Conservation (phyloP, 208 protist genomes). For the Crithidia acanthocephali region DNA sequence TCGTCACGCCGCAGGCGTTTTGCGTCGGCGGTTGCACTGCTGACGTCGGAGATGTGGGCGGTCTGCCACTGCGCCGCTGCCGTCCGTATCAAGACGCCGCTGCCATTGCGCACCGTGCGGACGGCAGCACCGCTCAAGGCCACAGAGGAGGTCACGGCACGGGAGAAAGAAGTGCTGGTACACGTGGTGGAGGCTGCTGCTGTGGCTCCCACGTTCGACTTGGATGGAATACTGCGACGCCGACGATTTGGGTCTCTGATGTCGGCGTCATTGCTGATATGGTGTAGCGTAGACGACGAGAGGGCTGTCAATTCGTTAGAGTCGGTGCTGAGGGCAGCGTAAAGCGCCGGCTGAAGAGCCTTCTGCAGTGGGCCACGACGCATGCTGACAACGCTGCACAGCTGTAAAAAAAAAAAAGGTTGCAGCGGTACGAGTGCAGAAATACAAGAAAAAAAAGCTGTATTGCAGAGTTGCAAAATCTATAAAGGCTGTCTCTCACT, state of each 20-base stretch:
- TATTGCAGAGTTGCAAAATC: no score
- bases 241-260: no score
- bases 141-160: background rate
- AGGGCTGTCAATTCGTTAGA: background rate
- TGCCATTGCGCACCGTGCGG: background rate
- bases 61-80: constrained; percentile 14
- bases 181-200: background rate
- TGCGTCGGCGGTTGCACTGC: background rate
- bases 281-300: background rate
- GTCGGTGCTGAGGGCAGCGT: background rate
- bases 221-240: no score
- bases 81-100: background rate
- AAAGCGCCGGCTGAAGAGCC: background rate
- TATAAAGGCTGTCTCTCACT: no score
- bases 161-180: background rate
- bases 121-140: background rate
- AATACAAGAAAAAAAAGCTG: no score
- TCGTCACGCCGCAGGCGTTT: background rate
- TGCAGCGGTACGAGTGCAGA: background rate
- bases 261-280: background rate
- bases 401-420: no score
- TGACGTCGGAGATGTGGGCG: background rate
- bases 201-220: no score
- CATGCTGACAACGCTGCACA: background rate
- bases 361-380: background rate